phyloP scores from a whole-genome alignment of 1,284 basidiomycete species.

The Microbotryum saponariae region DNA sequence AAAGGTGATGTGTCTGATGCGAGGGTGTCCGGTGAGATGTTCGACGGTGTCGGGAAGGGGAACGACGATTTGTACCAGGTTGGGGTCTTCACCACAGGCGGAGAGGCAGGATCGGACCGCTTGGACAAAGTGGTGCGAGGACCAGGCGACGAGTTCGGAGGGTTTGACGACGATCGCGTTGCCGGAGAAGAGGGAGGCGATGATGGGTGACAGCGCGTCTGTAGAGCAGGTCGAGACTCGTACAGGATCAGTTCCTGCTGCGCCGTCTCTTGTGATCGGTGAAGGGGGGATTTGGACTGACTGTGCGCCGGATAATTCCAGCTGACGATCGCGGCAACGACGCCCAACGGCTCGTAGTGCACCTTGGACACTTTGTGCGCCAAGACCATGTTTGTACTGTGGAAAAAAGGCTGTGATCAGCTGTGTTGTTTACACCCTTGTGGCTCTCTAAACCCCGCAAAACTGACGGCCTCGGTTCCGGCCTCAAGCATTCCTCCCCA shows the following conservation, averaged over 20 bases:
- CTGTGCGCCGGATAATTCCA: slow-evolving; percentile 67
- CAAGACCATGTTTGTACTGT: slow-evolving; percentile 60
- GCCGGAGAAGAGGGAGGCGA: slow-evolving; percentile 81
- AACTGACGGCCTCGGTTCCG: slow-evolving; percentile 55
- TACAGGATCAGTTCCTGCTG: background rate
- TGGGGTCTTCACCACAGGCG: slow-evolving; percentile 64
- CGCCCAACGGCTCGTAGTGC: slow-evolving; percentile 85
- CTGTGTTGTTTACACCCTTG: background rate
- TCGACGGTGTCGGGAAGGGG: slow-evolving; percentile 83
- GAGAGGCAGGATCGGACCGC: slow-evolving; percentile 65
- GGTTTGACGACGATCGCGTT: slow-evolving; percentile 89
- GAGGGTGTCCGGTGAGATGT: slow-evolving; percentile 66
- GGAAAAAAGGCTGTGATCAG: slow-evolving; percentile 17
- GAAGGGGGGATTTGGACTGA: slow-evolving; percentile 42
- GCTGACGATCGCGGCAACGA: slow-evolving; percentile 74
- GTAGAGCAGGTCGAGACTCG: slow-evolving; percentile 45
- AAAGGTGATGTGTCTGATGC: slow-evolving; percentile 58
- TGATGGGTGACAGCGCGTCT: slow-evolving; percentile 90
- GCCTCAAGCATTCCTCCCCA: slow-evolving; percentile 64
- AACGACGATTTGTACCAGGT: slow-evolving; percentile 76
- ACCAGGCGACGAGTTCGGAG: slow-evolving; percentile 76
- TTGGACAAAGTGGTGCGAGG: slow-evolving; percentile 67
- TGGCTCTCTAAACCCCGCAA: slow-evolving; percentile 34
- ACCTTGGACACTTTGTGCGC: slow-evolving; percentile 74
- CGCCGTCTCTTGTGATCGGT: background rate